Evolutionary conservation across 805 yeast genomes (phyloP), one percentile per base, ranked within the genome.

Genomic region (Cyberlindnera petersonii): DNA sequence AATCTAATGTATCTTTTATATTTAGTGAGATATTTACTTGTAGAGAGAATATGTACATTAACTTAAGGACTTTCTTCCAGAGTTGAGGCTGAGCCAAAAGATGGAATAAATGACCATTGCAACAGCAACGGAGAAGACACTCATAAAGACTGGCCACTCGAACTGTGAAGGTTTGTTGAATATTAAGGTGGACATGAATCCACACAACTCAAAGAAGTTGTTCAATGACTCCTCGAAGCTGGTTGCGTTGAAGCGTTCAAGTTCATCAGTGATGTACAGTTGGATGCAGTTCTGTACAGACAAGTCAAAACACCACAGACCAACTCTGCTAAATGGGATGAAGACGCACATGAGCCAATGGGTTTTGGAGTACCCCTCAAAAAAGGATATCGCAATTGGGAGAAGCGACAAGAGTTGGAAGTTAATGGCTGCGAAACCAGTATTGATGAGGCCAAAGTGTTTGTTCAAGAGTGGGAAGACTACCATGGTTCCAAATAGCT

Each of bases 241-340:
- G 9, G 69, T 60, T 24, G 60, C 65, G 17, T 49, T 44, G 18
- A 62, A 64, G 17, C 69, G 46, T 19, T 52, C 47, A 23, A 42
- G 36, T 10, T 56, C 58, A 29, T 58, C 59, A 16, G 46, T 51
- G 20, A 65, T 64, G 24, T 54, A 56, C 16, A 63, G 53, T 32
- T 64, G 69, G 18, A 66, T 50, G 13, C 54, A 46, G 18, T 57
- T 50, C 42, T 65, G 68, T 1, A 61, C 50, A 20, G 66, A 49
- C 22, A 66, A 47, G 39, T 65, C 69, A 47, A 61, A 65, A 18
- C 71, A 68, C 71, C 71, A 66, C 9, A 66, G 48, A 1, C 71
- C 71, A 17, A 66, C 39, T 13, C 71, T 49, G 15, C 64, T 56
- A n/a, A 64, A 32, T 6, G 60, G 60, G 19, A 53, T 44, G 37